phyloP scores from a whole-genome alignment of 768 basidiomycete genomes.

The Epithele typhae region DNA sequence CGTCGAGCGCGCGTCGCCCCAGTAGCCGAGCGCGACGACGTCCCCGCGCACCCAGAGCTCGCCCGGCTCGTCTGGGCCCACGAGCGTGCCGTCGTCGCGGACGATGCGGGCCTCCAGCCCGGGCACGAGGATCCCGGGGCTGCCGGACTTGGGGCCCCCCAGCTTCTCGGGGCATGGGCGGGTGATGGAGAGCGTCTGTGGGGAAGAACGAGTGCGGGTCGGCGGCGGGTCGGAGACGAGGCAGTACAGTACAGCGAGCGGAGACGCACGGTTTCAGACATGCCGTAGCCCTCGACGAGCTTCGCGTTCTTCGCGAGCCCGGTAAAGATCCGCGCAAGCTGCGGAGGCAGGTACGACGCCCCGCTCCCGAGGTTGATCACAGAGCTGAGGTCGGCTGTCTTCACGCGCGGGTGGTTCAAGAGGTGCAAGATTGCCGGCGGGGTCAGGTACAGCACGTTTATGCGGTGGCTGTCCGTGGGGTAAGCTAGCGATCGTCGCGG shows the following conservation, averaged over 20 bases:
- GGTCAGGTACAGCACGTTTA: constrained; percentile 47
- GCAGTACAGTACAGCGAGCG: too few species aligned
- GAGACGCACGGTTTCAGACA: constrained; percentile 23
- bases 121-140: constrained; percentile 54
- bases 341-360: constrained; percentile 63
- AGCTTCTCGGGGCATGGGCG: constrained; percentile 42
- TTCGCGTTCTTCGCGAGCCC: constrained; percentile 28
- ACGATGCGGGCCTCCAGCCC: constrained; percentile 62
- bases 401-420: constrained; percentile 45
- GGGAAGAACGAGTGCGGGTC: too few species aligned
- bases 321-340: constrained; percentile 40
- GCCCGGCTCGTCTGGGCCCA: constrained; percentile 52
- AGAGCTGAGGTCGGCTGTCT: constrained; percentile 49
- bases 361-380: constrained; percentile 44
- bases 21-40: constrained; percentile 65
- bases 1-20: constrained; percentile 65
- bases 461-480: constrained; percentile 41
- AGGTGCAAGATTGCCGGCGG: constrained; percentile 67
- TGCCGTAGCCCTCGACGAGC: constrained; percentile 74
- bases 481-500: too few species aligned
- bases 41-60: constrained; percentile 58
- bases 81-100: constrained; percentile 54
- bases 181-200: constrained; percentile 55
- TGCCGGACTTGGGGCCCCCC: constrained; percentile 30
- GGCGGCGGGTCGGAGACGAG: too few species aligned